Evolutionary conservation across 177 flowering plant species (phyloP).

Genomic region (Vitis hybrid): DNA sequence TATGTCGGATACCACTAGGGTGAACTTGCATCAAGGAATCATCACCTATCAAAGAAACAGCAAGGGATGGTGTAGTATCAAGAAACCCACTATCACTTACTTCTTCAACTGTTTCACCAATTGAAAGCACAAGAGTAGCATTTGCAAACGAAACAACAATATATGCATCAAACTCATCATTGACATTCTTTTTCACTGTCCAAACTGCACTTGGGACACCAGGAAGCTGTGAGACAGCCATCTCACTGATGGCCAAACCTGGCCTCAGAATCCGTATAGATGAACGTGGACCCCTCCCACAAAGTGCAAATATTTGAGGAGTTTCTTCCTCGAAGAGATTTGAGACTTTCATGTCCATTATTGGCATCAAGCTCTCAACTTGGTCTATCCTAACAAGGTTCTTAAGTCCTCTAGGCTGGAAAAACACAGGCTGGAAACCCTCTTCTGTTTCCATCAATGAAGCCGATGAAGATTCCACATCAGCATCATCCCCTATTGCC

Average conservation of each 20-base stretch:
- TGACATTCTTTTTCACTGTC: slow-evolving; percentile 95
- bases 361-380: slow-evolving; percentile 95
- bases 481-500: slow-evolving; percentile 90
- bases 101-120: slow-evolving; percentile 99
- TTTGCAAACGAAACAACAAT: slow-evolving; percentile 96
- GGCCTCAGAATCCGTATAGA: slow-evolving; percentile 86
- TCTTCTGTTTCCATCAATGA: slow-evolving; percentile 94
- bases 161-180: slow-evolving; percentile 97
- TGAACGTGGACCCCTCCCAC: slow-evolving; percentile 98
- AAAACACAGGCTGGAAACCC: slow-evolving; percentile 97
- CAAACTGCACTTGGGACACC: slow-evolving; percentile 98
- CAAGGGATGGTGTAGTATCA: slow-evolving; percentile 95
- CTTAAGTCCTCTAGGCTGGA: slow-evolving; percentile 89
- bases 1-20: slow-evolving; percentile 96
- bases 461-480: slow-evolving; percentile 91
- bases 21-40: slow-evolving; percentile 99
- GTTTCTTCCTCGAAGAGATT: slow-evolving; percentile 98
- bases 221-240: slow-evolving; percentile 98
- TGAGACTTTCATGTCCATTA: slow-evolving; percentile 90
- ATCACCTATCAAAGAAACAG: slow-evolving; percentile 94
- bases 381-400: slow-evolving; percentile 94
- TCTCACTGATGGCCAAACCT: slow-evolving; percentile 95
- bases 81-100: slow-evolving; percentile 98
- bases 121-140: slow-evolving; percentile 98
- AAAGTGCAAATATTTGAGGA: slow-evolving; percentile 88